Conservation (phyloP, 345 rosid species). For the Physaria fendleri region DNA sequence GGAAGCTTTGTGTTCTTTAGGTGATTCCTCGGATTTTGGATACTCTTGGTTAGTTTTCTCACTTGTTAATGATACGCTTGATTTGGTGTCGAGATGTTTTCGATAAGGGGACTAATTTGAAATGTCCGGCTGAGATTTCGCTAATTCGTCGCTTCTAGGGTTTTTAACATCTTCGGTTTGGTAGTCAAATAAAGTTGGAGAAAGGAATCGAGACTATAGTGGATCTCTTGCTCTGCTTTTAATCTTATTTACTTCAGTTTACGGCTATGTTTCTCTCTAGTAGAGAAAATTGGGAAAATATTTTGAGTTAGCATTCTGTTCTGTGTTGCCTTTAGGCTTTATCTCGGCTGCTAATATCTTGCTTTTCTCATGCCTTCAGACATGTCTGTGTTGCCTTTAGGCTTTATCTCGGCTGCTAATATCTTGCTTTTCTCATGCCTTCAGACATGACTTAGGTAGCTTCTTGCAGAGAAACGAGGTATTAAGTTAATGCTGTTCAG, state of each 20-base stretch:
- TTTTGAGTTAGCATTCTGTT: slow-evolving; percentile 19
- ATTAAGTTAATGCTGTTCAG: slow-evolving; percentile 28
- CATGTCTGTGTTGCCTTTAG: slow-evolving; percentile 3
- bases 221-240: neutral
- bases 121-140: slow-evolving; percentile 17
- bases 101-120: slow-evolving; percentile 9
- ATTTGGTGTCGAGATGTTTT: neutral
- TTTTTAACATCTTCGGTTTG: neutral
- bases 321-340: neutral
- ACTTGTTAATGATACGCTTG: neutral
- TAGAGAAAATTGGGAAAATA: neutral
- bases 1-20: neutral
- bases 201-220: neutral
- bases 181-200: slow-evolving; percentile 3
- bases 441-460: slow-evolving; percentile 19
- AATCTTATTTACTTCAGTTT: neutral
- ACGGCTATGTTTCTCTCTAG: neutral
- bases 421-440: neutral
- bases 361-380: neutral
- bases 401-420: slow-evolving; percentile 4
- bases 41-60: slow-evolving; percentile 21
- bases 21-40: slow-evolving; percentile 11
- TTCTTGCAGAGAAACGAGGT: neutral
- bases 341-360: slow-evolving; percentile 1
- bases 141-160: slow-evolving; percentile 16